These are phyloP conservation scores for Telfairia occidentalis DNA, from an alignment of 331 rosid genomes.

Conservation along the genomic window DNA sequence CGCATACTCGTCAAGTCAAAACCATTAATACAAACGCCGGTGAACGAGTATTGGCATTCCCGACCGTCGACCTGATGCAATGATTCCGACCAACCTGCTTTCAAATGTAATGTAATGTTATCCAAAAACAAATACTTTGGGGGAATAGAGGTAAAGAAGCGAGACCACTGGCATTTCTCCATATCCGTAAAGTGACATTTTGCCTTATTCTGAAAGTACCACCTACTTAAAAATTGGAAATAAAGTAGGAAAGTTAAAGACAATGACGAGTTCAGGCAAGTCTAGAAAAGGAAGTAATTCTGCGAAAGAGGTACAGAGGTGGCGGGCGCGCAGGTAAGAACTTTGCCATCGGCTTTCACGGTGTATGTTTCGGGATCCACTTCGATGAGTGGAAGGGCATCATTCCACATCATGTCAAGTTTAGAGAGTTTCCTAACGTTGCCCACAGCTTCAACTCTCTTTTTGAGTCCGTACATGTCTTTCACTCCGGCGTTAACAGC, in stretches of 20 bases:
- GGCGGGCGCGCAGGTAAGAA: constrained; percentile 58
- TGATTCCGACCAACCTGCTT: neutral
- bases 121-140: neutral
- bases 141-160: neutral
- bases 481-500: constrained; percentile 47
- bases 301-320: constrained; percentile 59
- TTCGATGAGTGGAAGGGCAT: constrained; percentile 60
- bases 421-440: constrained; percentile 60
- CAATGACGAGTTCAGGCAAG: neutral
- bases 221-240: neutral
- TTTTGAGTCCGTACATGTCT: constrained; percentile 45
- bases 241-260: neutral
- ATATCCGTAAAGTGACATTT: neutral
- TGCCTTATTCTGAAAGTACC: constrained; percentile 5
- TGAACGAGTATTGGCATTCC: neutral
- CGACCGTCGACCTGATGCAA: neutral
- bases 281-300: constrained; percentile 74
- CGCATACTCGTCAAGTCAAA: neutral
- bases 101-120: neutral
- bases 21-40: neutral
- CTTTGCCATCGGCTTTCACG: constrained; percentile 63
- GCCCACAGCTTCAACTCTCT: constrained; percentile 58
- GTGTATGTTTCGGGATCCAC: constrained; percentile 80
- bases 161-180: neutral
- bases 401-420: constrained; percentile 79